A percentile compares a stretch with the other conserved stretches of the same genome.
Conservation (phyloP, 192 early-diverging fungal species). For the Helicostylum pulchrum region DNA sequence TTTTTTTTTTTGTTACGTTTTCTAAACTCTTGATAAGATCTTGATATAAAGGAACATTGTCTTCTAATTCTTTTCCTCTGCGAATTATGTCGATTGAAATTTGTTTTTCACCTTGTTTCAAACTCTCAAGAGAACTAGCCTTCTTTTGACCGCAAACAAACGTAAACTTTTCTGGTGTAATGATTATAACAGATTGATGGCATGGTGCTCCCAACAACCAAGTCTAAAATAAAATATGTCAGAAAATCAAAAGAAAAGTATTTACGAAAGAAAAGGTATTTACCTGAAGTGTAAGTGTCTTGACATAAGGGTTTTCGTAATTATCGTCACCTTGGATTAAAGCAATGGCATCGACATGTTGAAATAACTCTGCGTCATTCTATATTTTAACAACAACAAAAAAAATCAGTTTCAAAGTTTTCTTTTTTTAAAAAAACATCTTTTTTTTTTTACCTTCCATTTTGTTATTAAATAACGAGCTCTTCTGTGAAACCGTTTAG, state of each 20-base stretch:
- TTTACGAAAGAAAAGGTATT: background rate
- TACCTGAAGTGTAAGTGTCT: constrained; percentile 69
- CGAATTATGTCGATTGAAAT: constrained; percentile 75
- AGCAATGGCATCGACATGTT: constrained; percentile 58
- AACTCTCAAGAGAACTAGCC: constrained; percentile 62
- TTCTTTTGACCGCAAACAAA: constrained; percentile 82
- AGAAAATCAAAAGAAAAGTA: background rate
- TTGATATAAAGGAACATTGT: constrained; percentile 66
- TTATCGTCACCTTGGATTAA: constrained; percentile 67
- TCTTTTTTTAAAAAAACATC: background rate
- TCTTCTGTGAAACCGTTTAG: constrained; percentile 44
- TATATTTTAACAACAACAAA: background rate
- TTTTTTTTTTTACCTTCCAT: constrained; percentile 41
- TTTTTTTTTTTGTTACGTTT: constrained; percentile 28
- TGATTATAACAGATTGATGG: constrained; percentile 76
- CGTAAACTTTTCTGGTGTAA: constrained; percentile 71
- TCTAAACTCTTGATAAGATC: constrained; percentile 52
- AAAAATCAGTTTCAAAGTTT: background rate
- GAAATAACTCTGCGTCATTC: constrained; percentile 41
- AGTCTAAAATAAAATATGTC: constrained; percentile 47
- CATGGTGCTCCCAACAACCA: constrained; percentile 96
- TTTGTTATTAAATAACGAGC: constrained; percentile 32
- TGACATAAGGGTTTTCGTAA: constrained; percentile 69
- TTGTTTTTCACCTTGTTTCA: constrained; percentile 55
- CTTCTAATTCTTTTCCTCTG: constrained; percentile 70